phyloP scores from a whole-genome alignment of 2,329 filamentous ascomycete genomes.

The Penicillium verrucosum region DNA sequence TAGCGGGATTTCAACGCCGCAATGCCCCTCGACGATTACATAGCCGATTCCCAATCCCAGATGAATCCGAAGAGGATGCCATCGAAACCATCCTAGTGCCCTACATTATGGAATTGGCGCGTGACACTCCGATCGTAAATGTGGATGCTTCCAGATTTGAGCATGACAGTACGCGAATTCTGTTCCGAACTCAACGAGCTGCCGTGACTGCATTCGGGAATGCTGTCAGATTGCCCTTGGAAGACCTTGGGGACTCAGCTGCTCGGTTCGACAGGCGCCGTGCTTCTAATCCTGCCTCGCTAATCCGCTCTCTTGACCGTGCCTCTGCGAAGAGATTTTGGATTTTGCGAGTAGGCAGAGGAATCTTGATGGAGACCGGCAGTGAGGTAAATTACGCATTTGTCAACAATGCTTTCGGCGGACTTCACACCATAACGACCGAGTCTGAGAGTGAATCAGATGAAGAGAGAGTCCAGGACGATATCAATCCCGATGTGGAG shows the following conservation, averaged over 20 bases:
- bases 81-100: constrained; percentile 58
- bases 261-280: constrained; percentile 24
- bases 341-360: constrained; percentile 58
- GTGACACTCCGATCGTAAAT: constrained; percentile 51
- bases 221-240: constrained; percentile 53
- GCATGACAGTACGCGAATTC: constrained; percentile 50
- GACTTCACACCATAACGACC: constrained; percentile 47
- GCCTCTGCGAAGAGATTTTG: constrained; percentile 49
- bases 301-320: constrained; percentile 34
- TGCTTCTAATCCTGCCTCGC: constrained; percentile 18
- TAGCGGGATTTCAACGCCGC: constrained; percentile 56
- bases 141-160: constrained; percentile 59
- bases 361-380: constrained; percentile 56
- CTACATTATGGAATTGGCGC: constrained; percentile 55
- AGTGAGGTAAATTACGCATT: constrained; percentile 55
- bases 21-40: constrained; percentile 40
- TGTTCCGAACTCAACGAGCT: constrained; percentile 53
- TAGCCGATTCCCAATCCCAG: constrained; percentile 52
- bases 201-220: constrained; percentile 57
- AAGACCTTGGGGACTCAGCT: constrained; percentile 46
- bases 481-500: constrained; percentile 48
- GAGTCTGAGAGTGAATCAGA: constrained; percentile 36
- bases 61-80: constrained; percentile 49
- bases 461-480: constrained; percentile 48
- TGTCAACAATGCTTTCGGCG: constrained; percentile 61